Conservation (phyloP, 495 filamentous ascomycete species). For the Daldinia bambusicola region DNA sequence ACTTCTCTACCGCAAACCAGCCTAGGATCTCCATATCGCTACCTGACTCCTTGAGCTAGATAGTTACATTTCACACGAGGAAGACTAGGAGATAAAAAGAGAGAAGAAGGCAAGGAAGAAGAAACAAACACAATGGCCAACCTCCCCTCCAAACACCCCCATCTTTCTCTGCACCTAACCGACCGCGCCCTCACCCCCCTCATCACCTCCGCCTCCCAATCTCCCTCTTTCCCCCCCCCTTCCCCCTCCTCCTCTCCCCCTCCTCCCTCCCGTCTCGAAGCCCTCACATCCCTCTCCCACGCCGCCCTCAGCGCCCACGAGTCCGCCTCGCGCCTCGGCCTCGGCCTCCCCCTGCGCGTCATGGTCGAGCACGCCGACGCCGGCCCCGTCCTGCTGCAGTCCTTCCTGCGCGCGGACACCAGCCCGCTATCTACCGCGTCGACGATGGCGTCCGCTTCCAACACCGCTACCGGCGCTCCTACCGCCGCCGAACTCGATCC, state of each 20-base stretch:
- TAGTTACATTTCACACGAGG: not conserved
- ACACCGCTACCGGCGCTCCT: too few species aligned
- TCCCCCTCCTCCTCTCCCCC: slow-evolving; percentile 13
- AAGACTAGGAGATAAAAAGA: not conserved
- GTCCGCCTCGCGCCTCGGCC: slow-evolving; percentile 49
- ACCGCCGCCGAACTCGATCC: not conserved
- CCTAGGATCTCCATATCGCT: not conserved
- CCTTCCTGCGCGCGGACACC: slow-evolving; percentile 46
- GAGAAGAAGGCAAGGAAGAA: not conserved
- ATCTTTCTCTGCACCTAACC: slow-evolving; percentile 53
- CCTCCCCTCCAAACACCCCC: slow-evolving; percentile 51
- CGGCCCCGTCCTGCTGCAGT: slow-evolving; percentile 53
- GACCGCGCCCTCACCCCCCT: slow-evolving; percentile 57
- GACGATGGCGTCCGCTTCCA: too few species aligned
- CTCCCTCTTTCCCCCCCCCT: too few species aligned
- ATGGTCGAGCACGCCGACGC: slow-evolving; percentile 52
- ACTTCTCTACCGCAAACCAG: too few species aligned
- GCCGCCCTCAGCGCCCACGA: slow-evolving; percentile 54
- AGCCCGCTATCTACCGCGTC: not conserved
- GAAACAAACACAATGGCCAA: slow-evolving; percentile 47
- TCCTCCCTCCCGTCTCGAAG: slow-evolving; percentile 38
- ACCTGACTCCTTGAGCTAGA: not conserved
- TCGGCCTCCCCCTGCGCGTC: slow-evolving; percentile 53
- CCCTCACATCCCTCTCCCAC: slow-evolving; percentile 52
- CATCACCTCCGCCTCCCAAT: slow-evolving; percentile 48